These are phyloP conservation scores for Globisporangium splendens DNA, from an alignment of 352 stramenopile genomes.

Conservation along the genomic window DNA sequence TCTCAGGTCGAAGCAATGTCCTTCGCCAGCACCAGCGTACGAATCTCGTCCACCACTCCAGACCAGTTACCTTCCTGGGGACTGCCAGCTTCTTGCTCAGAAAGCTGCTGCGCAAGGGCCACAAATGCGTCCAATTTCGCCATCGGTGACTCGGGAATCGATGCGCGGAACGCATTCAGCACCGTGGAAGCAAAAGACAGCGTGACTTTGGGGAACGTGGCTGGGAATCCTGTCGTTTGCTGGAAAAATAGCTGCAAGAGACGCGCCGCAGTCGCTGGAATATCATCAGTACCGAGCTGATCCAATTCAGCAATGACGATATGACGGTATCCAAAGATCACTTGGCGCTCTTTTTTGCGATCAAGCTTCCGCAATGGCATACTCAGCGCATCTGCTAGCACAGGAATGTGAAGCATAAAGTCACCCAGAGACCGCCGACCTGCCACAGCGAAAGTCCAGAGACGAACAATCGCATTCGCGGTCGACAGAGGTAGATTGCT, in stretches of 20 bases:
- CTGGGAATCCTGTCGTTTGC: conserved; percentile 49
- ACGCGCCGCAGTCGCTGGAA: conserved; percentile 26
- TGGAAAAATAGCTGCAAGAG: conserved; percentile 70
- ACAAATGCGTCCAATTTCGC: conserved; percentile 27
- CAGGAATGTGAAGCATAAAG: conserved; percentile 55
- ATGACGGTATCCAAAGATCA: conserved; percentile 66
- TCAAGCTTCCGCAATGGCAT: conserved; percentile 79
- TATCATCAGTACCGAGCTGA: conserved; percentile 17
- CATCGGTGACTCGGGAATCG: conserved; percentile 31
- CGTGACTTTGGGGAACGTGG: conserved; percentile 37
- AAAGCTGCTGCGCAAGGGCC: conserved; percentile 8
- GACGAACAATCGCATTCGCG: conserved; percentile 43
- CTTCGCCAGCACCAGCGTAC: conserved; percentile 36
- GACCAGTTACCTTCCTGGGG: conserved; percentile 13
- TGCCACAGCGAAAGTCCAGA: conserved; percentile 71
- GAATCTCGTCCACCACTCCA: conserved; percentile 20
- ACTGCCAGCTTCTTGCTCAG: not conserved
- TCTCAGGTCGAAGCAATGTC: conserved; percentile 26
- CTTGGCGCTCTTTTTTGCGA: conserved; percentile 78
- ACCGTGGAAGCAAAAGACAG: conserved; percentile 34
- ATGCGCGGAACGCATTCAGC: conserved; percentile 36
- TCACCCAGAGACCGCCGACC: conserved; percentile 54
- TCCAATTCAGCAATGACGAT: conserved; percentile 42
- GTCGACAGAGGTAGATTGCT: conserved; percentile 44
- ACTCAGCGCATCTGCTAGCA: conserved; percentile 55